Evolutionary conservation across 2,329 filamentous ascomycete species (phyloP).

Genomic region (Cercospora sp.): DNA sequence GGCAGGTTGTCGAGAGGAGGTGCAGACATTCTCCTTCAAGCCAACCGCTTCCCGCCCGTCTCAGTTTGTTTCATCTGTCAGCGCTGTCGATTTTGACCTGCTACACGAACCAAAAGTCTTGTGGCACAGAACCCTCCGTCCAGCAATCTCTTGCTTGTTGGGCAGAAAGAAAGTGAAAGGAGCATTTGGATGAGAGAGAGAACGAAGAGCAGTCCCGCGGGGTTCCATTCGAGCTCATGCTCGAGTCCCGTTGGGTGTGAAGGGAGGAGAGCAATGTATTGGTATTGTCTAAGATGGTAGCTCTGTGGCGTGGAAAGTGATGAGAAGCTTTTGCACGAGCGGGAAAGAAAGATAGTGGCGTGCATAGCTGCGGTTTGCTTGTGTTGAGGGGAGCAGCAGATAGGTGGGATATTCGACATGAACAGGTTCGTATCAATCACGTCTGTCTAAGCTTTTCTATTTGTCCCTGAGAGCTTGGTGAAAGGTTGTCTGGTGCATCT

Average conservation of each 20-base stretch:
- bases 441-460: no score
- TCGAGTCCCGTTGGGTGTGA: background rate
- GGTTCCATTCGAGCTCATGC: background rate
- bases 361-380: conserved; percentile 16
- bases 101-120: background rate
- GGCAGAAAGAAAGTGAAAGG: conserved; percentile 8
- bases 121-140: background rate
- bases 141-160: conserved; percentile 24
- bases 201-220: conserved; percentile 1
- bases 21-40: background rate
- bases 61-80: conserved; percentile 12
- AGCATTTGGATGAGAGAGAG: conserved; percentile 24
- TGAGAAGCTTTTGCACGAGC: background rate
- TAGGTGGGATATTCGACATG: conserved; percentile 16
- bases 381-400: conserved; percentile 14
- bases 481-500: no score
- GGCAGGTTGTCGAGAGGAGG: background rate
- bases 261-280: conserved; percentile 24
- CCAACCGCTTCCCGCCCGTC: conserved; percentile 6
- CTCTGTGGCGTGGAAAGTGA: conserved; percentile 9
- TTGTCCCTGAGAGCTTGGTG: no score
- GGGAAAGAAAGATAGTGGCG: background rate
- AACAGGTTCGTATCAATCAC: conserved; percentile 1
- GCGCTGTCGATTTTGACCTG: conserved; percentile 1
- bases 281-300: conserved; percentile 25